Evolutionary conservation across 73 alveolate genomes (phyloP).

Genomic region (Paramecium sexaurelia): DNA sequence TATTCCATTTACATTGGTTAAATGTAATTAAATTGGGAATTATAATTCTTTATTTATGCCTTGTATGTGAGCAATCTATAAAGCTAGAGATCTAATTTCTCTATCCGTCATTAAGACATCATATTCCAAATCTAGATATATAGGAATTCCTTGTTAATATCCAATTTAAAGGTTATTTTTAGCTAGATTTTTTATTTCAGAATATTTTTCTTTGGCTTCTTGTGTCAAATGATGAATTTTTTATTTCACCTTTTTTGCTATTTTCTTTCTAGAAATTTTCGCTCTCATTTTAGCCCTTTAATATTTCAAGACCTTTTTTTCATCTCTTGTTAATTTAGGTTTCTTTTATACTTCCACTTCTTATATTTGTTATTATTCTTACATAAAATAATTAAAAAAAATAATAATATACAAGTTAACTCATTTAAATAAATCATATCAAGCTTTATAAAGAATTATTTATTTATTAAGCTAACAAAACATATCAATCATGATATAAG

Average conservation of each 20-base stretch:
- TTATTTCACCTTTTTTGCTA: not conserved
- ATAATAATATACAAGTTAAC: not conserved
- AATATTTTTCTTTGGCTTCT: not conserved
- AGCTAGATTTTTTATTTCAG: not conserved
- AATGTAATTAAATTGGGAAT: not conserved
- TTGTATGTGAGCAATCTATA: not conserved
- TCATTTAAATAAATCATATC: not conserved
- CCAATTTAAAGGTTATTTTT: not conserved
- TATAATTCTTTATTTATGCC: constrained; percentile 35
- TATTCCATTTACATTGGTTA: constrained; percentile 4
- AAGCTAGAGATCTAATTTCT: constrained; percentile 41
- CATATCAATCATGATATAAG: too few species aligned
- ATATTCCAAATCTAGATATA: constrained; percentile 37
- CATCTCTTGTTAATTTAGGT: constrained; percentile 19
- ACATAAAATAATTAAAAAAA: constrained; percentile 24
- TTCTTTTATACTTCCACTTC: not conserved
- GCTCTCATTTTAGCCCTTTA: not conserved
- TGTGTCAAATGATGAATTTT: not conserved
- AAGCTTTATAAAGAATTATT: not conserved
- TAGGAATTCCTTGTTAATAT: not conserved
- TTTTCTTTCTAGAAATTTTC: not conserved
- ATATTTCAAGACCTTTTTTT: constrained; percentile 5
- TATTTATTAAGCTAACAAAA: not conserved
- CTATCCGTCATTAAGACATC: constrained; percentile 44
- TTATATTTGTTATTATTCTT: constrained; percentile 11